Base-by-base conservation (phyloP, 2,329 filamentous ascomycete genomes). In the Scedosporium dehoogii region DNA sequence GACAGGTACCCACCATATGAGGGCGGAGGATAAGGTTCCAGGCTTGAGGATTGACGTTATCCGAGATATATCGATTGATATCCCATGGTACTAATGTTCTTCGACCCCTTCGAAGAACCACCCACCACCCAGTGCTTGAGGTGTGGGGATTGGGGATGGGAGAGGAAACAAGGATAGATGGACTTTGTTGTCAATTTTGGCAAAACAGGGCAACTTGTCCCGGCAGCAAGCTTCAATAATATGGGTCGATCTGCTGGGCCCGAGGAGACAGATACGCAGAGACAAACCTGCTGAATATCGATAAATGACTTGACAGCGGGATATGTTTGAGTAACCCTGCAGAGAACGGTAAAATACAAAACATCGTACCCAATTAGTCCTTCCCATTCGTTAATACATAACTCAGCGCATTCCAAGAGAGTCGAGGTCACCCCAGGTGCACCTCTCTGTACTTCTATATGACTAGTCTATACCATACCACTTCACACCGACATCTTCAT, bases 401-500 rank as follows among this genome's bases (percentile, higher is more conserved):
- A 55, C 10, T 29, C 10, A n/a, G 23, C 23, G 51, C 23, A 55
- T 18, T 27, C 51, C n/a, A 55, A 55, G 51, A 55, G 51, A 55
- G 18, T 6, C 18, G 6, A 48, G 16, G 21, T 48, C 44, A 46
- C 42, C 42, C 1, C n/a, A n/a, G 18, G 33, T 18, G 44, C 44
- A 9, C 44, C n/a, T 48, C 44, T 48, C n/a, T 21, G 44, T 21
- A 48, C 33, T 38, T 38, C 33, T 38, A 38, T 38, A 38, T 18
- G 53, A 16, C 29, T 3, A n/a, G 23, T 21, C 53, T 57, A n/a
- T 6, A 7, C 56, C 33, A 42, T 58, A 18, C 25, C 25, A 1
- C 21, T 38, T 62, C 53, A 92, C 63, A 97, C 93, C 71, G 91
- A 96, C 94, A 99, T 99, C 79, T 97, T 97, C 94, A 99, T 99